A percentile compares a stretch with the other conserved stretches of the same genome.
phyloP scores from a whole-genome alignment of 2,329 filamentous ascomycete genomes.

The Ophiostoma pallidulum region DNA sequence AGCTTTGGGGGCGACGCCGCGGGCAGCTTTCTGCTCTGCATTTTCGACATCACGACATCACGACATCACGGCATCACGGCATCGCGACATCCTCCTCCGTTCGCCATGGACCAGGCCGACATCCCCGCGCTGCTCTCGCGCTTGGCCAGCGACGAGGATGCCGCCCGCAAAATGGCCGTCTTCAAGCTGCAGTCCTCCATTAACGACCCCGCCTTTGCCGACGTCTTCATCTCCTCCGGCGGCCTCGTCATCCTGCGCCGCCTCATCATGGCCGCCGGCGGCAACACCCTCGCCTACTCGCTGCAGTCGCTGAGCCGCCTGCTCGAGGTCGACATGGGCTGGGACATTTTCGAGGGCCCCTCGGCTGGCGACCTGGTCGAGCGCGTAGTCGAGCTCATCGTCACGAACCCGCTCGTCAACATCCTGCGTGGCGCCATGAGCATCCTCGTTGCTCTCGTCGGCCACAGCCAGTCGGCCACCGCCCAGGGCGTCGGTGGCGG shows the following conservation, averaged over 20 bases:
- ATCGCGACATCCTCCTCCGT: background rate
- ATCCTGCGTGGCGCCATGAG: conserved; percentile 95
- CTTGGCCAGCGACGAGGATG: conserved; percentile 67
- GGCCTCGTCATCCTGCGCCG: conserved; percentile 73
- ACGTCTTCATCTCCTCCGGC: conserved; percentile 86
- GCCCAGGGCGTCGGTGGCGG: conserved; percentile 21
- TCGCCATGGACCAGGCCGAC: conserved; percentile 54
- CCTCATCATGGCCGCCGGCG: conserved; percentile 73
- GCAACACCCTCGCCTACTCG: conserved; percentile 93
- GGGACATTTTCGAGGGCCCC: conserved; percentile 70
- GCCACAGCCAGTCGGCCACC: conserved; percentile 62
- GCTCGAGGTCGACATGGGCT: conserved; percentile 94
- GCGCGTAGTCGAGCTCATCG: conserved; percentile 81
- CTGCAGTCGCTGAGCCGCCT: conserved; percentile 80
- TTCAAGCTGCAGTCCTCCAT: conserved; percentile 96
- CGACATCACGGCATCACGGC: too few species aligned
- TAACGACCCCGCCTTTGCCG: conserved; percentile 91
- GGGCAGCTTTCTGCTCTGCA: background rate
- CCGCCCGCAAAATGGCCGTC: conserved; percentile 93
- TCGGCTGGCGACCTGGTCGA: conserved; percentile 58
- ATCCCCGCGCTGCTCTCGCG: conserved; percentile 56
- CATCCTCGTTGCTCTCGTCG: conserved; percentile 86
- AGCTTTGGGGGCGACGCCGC: background rate
- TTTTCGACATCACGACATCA: too few species aligned
- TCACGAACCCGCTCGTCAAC: conserved; percentile 92